A percentile compares a stretch with the other conserved stretches of the same genome.
Conservation (phyloP, 768 basidiomycete species). For the Russula lepida region DNA sequence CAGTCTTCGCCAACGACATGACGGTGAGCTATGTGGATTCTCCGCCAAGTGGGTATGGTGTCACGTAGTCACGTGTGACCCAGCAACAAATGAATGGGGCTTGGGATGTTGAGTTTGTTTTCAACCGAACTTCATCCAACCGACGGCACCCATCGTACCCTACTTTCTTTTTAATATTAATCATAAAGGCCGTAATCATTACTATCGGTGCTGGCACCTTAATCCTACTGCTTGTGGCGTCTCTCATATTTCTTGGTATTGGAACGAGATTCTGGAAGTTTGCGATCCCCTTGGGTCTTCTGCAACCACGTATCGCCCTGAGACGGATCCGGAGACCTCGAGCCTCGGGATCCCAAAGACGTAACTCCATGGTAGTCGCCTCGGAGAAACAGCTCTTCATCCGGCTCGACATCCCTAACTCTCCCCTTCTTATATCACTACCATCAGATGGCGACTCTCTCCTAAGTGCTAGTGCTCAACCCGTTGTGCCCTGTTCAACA, state of each 20-base stretch:
- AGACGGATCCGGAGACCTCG: neutral
- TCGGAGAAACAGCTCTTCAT: constrained; percentile 8
- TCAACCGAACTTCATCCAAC: neutral
- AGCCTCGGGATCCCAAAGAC: neutral
- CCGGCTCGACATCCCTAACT: constrained; percentile 13
- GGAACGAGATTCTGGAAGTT: constrained; percentile 5
- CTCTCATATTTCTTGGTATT: constrained; percentile 7
- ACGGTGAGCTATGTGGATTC: neutral
- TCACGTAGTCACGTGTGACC: neutral
- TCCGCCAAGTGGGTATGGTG: neutral
- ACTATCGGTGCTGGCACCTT: constrained; percentile 15
- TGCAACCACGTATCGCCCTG: neutral
- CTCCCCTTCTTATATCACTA: constrained; percentile 17
- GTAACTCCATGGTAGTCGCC: neutral
- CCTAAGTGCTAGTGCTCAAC: neutral
- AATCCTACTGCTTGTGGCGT: neutral
- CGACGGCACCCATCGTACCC: neutral
- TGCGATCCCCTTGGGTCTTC: neutral
- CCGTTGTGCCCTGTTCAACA: neutral
- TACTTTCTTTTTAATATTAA: constrained; percentile 4
- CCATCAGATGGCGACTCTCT: constrained; percentile 2
- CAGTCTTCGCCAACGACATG: constrained; percentile 19
- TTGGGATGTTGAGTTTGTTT: neutral
- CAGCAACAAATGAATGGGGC: neutral
- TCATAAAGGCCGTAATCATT: constrained; percentile 5